Conservation (phyloP, 768 basidiomycete genomes). For the Amanita muscaria region DNA sequence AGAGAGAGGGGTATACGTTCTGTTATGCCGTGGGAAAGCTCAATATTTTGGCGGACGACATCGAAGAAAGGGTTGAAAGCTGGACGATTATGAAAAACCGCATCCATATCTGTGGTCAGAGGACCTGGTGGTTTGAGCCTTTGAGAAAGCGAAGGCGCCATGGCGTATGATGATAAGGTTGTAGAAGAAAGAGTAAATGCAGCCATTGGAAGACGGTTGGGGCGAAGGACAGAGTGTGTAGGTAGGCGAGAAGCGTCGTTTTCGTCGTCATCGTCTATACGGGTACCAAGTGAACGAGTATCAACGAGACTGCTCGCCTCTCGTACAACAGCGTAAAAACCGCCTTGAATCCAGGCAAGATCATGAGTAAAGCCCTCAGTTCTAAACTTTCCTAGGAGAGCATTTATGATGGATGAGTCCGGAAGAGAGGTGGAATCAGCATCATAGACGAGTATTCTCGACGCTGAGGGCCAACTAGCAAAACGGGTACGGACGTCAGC, state of each 20-base stretch:
- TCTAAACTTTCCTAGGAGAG: slow-evolving; percentile 69
- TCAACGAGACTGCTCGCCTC: slow-evolving; percentile 47
- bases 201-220: slow-evolving; percentile 51
- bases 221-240: slow-evolving; percentile 28
- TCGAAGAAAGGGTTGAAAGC: slow-evolving; percentile 92
- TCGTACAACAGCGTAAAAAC: slow-evolving; percentile 63
- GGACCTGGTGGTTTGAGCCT: slow-evolving; percentile 11
- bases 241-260: slow-evolving; percentile 22
- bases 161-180: slow-evolving; percentile 19
- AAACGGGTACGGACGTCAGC: slow-evolving; percentile 49
- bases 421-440: slow-evolving; percentile 57
- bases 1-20: slow-evolving; percentile 75
- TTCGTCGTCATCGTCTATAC: slow-evolving; percentile 44
- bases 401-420: slow-evolving; percentile 60
- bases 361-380: slow-evolving; percentile 44
- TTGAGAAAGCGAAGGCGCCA: slow-evolving; percentile 15
- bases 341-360: slow-evolving; percentile 75
- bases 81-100: slow-evolving; percentile 16
- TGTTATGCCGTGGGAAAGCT: slow-evolving; percentile 65
- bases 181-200: slow-evolving; percentile 55
- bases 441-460: slow-evolving; percentile 77
- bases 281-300: slow-evolving; percentile 28
- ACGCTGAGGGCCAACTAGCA: slow-evolving; percentile 44
- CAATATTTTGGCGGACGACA: slow-evolving; percentile 80
- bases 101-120: slow-evolving; percentile 13